Evolutionary conservation across 345 rosid species (phyloP).

Genomic region (Cochlearia excelsa): DNA sequence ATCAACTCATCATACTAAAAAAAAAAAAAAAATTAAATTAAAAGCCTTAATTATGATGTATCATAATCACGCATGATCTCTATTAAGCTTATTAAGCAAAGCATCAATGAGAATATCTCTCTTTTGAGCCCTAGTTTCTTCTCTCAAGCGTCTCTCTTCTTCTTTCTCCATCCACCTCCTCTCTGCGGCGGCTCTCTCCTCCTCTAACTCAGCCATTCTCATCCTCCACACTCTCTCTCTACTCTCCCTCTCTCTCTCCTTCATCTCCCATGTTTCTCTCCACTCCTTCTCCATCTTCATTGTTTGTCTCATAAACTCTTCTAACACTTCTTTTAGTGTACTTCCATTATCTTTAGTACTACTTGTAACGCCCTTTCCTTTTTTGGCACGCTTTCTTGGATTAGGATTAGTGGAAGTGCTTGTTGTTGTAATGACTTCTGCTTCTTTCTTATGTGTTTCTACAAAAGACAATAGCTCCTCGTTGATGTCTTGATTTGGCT

Average conservation of each 20-base stretch:
- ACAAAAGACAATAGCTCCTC: constrained; percentile 31
- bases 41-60: constrained; percentile 34
- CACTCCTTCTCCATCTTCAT: constrained; percentile 75
- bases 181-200: constrained; percentile 78
- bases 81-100: constrained; percentile 63
- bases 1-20: background rate
- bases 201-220: constrained; percentile 78
- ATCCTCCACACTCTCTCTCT: constrained; percentile 92
- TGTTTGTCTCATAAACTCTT: constrained; percentile 84
- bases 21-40: background rate
- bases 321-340: constrained; percentile 52
- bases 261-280: constrained; percentile 73
- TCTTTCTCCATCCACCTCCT: constrained; percentile 88
- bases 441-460: constrained; percentile 32
- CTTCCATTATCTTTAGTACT: constrained; percentile 17
- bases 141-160: constrained; percentile 81
- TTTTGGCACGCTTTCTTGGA: constrained; percentile 46
- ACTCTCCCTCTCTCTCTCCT: constrained; percentile 68
- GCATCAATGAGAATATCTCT: constrained; percentile 81
- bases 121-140: constrained; percentile 93
- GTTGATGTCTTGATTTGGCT: constrained; percentile 31
- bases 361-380: constrained; percentile 42
- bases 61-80: constrained; percentile 40
- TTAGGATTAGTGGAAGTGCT: constrained; percentile 25
- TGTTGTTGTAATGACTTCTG: constrained; percentile 17